Base-by-base conservation (phyloP, 192 early-diverging fungal genomes). In the Coemansia sp. region DNA sequence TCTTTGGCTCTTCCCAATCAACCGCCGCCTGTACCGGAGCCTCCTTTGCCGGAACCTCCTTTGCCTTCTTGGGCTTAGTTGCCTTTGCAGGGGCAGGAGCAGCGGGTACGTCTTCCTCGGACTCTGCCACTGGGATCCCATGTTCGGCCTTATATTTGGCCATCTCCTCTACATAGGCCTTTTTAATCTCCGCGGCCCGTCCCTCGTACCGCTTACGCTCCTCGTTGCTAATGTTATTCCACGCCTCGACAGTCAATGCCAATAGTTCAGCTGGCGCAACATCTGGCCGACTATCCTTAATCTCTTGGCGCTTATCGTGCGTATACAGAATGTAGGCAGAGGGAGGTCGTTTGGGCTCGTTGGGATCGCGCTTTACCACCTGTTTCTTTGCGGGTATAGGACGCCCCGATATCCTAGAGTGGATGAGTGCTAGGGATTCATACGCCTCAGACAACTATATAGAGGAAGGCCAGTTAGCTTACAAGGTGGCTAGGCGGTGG, bases 131-230 rank as follows among this genome's bases (percentile, higher is more conserved):
- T 0, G 52, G 52, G 16, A 26, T 33, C 5, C 26, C 52, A 55
- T 55, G 52, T n/a, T 55, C 52, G 13, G 52, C 52, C 28, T 55
- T 55, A 14, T 55, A 55, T 28, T 55, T 55, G 52, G 52, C 52
- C 26, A 55, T 0, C 26, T 55, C 52, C 2, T n/a, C 26, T 7
- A n/a, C 52, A 21, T 55, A 55, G 12, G 13, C 52, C 28, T 55
- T 55, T 28, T 55, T 55, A 26, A 31, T 31, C 14, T 13, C 28
- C 1, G 26, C 52, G 2, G 26, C 52, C 1, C 26, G 52, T 7
- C 33, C 52, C 28, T 55, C 52, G 52, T 55, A 55, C 28, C 14
- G 52, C 52, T n/a, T 26, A 55, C 52, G 52, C 12, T 55, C 52
- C 6, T 55, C 28, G 25, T 55, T 26, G 28, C 52, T 55, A 31